These are phyloP conservation scores for Annulohypoxylon bovei DNA, from an alignment of 495 filamentous ascomycete genomes.

Conservation along the genomic window DNA sequence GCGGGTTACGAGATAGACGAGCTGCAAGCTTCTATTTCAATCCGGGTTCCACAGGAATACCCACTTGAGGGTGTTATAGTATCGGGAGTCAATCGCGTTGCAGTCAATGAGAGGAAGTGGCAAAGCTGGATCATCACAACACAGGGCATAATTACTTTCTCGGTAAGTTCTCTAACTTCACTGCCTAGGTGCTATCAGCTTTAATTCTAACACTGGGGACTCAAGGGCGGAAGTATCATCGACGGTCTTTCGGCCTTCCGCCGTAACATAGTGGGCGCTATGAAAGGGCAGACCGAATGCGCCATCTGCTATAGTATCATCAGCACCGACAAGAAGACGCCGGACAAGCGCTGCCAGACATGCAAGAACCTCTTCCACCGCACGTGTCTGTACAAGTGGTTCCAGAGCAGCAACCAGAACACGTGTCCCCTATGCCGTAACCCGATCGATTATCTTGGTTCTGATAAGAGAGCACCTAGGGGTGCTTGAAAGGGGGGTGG, in stretches of 20 bases:
- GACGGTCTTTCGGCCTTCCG: conserved; percentile 87
- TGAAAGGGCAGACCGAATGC: conserved; percentile 95
- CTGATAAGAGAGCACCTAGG: conserved; percentile 37
- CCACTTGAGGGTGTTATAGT: conserved; percentile 84
- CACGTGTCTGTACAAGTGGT: conserved; percentile 92
- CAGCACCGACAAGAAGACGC: conserved; percentile 83
- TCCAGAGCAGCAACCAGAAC: conserved; percentile 88
- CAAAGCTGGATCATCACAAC: conserved; percentile 82
- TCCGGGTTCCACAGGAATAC: conserved; percentile 81
- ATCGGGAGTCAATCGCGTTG: conserved; percentile 79
- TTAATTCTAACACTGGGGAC: conserved; percentile 11
- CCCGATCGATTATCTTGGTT: conserved; percentile 73
- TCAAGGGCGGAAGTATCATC: conserved; percentile 77
- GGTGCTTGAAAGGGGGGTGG: conserved; percentile 7
- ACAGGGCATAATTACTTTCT: conserved; percentile 93
- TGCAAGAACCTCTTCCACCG: conserved; percentile 96
- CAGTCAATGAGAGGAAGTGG: conserved; percentile 90
- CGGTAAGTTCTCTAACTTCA: conserved; percentile 55
- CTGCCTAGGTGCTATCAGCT: background rate
- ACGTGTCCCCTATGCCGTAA: conserved; percentile 92
- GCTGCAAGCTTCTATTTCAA: conserved; percentile 77
- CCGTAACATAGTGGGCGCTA: conserved; percentile 80
- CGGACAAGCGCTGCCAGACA: conserved; percentile 88
- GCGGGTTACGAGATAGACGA: conserved; percentile 90
- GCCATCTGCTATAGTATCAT: conserved; percentile 97